These are phyloP conservation scores for Globisporangium paddicum DNA, from an alignment of 352 stramenopile genomes.

Conservation along the genomic window DNA sequence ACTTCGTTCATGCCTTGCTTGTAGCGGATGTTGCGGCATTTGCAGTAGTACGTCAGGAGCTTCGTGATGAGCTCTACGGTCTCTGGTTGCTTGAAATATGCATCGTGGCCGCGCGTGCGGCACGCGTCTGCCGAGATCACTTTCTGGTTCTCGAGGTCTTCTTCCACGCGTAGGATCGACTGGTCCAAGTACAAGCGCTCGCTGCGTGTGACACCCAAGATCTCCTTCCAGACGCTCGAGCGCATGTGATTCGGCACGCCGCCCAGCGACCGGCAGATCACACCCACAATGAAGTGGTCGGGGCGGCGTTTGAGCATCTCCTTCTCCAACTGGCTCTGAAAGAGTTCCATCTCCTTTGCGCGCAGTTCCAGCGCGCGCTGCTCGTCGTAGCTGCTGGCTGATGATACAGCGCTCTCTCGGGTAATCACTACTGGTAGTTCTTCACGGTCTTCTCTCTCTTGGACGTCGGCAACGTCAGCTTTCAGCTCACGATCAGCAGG, in stretches of 20 bases:
- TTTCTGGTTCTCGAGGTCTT: constrained; percentile 88
- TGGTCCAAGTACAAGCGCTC: constrained; percentile 64
- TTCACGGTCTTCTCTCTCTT: background rate
- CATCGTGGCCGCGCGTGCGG: constrained; percentile 79
- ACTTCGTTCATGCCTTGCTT: constrained; percentile 96
- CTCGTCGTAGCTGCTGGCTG: background rate
- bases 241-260: constrained; percentile 51
- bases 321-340: constrained; percentile 36
- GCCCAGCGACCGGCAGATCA: constrained; percentile 66
- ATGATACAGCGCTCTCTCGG: background rate
- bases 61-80: constrained; percentile 76
- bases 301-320: constrained; percentile 69
- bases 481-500: background rate
- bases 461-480: background rate
- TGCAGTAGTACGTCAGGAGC: constrained; percentile 93
- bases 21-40: constrained; percentile 85
- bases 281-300: constrained; percentile 67
- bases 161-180: constrained; percentile 65
- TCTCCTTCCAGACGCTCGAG: constrained; percentile 71
- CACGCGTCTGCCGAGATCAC: constrained; percentile 87
- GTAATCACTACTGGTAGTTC: background rate
- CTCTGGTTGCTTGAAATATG: constrained; percentile 63
- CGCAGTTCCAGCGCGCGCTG: constrained; percentile 1
- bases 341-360: constrained; percentile 12
- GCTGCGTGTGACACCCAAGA: constrained; percentile 62